phyloP scores from a whole-genome alignment of 1,284 basidiomycete species.

The Tilletia walkeri region DNA sequence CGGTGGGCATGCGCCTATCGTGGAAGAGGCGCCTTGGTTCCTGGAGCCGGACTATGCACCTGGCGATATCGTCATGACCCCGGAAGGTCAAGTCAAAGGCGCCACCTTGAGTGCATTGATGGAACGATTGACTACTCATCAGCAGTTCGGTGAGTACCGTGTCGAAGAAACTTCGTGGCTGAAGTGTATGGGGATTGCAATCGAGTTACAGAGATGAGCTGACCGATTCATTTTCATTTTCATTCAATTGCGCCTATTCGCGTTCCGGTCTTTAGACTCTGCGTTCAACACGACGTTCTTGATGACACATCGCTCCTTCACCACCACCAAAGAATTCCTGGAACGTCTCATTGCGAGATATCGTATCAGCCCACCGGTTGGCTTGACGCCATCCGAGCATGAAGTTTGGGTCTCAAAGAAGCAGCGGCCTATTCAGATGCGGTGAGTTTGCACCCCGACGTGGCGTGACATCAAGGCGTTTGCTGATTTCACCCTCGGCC shows the following conservation, averaged over 20 bases:
- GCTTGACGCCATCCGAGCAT: slow-evolving; percentile 66
- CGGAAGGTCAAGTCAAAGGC: slow-evolving; percentile 69
- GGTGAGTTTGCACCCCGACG: slow-evolving; percentile 70
- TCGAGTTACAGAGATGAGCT: too few relatives aligned
- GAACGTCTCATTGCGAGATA: slow-evolving; percentile 82
- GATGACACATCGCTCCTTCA: slow-evolving; percentile 96
- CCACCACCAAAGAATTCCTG: slow-evolving; percentile 78
- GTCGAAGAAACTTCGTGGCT: too few relatives aligned
- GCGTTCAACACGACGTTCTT: slow-evolving; percentile 88
- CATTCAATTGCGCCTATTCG: slow-evolving; percentile 10
- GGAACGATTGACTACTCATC: slow-evolving; percentile 82
- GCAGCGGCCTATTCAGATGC: slow-evolving; percentile 75
- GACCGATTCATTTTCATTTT: slow-evolving; percentile 11
- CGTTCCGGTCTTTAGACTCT: slow-evolving; percentile 60
- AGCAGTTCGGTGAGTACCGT: slow-evolving; percentile 30
- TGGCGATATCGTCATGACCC: slow-evolving; percentile 77
- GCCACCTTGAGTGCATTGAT: slow-evolving; percentile 82
- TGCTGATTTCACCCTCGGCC: too few relatives aligned
- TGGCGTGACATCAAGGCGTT: slow-evolving; percentile 59
- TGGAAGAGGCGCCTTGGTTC: slow-evolving; percentile 68
- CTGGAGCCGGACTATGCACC: slow-evolving; percentile 75
- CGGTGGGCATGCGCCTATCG: slow-evolving; percentile 14
- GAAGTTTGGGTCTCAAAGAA: slow-evolving; percentile 84
- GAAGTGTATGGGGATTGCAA: too few relatives aligned
- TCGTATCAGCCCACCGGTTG: slow-evolving; percentile 72